Evolutionary conservation across 2,329 filamentous ascomycete species (phyloP).

Genomic region (Byssothecium circinans): DNA sequence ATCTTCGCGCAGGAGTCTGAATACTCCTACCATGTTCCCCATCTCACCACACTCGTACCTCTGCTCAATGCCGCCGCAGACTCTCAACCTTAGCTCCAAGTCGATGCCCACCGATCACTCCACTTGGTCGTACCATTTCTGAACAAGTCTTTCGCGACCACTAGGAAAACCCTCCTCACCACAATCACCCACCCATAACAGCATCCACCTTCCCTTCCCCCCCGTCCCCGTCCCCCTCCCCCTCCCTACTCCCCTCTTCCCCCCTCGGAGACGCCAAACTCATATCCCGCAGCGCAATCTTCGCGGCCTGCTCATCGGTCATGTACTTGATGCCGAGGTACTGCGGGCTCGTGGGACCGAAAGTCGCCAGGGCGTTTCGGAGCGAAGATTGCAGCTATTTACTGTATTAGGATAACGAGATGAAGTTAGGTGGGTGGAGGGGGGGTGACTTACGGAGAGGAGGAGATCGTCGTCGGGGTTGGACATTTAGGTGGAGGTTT

Average conservation of each 20-base stretch:
- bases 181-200: not conserved
- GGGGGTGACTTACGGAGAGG: conserved; percentile 24
- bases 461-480: conserved; percentile 29
- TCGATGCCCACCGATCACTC: too few species aligned
- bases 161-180: not conserved
- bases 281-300: conserved; percentile 23
- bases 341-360: conserved; percentile 34
- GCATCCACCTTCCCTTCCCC: not conserved
- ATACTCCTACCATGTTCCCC: too few species aligned
- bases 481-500: too few species aligned
- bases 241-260: not conserved
- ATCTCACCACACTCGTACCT: too few species aligned
- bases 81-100: too few species aligned
- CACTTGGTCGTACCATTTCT: too few species aligned
- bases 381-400: conserved; percentile 38
- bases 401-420: not conserved
- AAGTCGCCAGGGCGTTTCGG: conserved; percentile 38
- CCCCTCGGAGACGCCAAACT: conserved; percentile 1
- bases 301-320: conserved; percentile 34
- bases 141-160: too few species aligned
- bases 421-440: not conserved
- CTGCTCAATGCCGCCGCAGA: too few species aligned
- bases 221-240: too few species aligned
- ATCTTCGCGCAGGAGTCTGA: too few species aligned
- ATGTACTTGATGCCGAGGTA: conserved; percentile 35